Percentiles rank a stretch among this genome's conserved stretches.
These are phyloP conservation scores for Liquidambar formosana DNA, from an alignment of 164 flowering plant genomes.

Conservation along the genomic window DNA sequence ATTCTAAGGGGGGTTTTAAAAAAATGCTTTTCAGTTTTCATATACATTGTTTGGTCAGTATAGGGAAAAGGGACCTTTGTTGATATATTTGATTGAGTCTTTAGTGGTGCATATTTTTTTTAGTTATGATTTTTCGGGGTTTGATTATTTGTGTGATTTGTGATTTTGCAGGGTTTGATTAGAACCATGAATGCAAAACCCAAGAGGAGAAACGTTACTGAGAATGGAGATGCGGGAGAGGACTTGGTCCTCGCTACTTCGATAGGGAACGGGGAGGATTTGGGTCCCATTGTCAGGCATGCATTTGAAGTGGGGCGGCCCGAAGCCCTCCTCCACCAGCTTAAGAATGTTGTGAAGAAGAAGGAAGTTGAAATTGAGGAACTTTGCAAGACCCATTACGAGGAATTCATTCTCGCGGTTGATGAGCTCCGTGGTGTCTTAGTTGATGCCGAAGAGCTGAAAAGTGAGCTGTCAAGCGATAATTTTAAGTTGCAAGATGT, in stretches of 20 bases:
- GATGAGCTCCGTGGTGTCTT: conserved; percentile 95
- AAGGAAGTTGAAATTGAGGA: conserved; percentile 96
- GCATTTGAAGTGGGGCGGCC: conserved; percentile 86
- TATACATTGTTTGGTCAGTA: too few relatives aligned
- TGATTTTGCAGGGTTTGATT: too few relatives aligned
- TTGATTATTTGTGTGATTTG: too few relatives aligned
- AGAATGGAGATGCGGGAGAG: conserved; percentile 78
- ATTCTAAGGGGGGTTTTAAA: too few relatives aligned
- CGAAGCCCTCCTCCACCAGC: conserved; percentile 73
- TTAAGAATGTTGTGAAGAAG: conserved; percentile 68
- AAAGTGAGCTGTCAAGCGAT: conserved; percentile 68
- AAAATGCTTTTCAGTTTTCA: too few relatives aligned
- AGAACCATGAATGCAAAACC: conserved; percentile 59
- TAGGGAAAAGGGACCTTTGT: too few relatives aligned
- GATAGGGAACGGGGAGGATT: conserved; percentile 81
- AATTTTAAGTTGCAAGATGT: conserved; percentile 79
- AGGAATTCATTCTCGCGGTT: conserved; percentile 87
- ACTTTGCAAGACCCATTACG: conserved; percentile 87
- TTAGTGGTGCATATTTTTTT: too few relatives aligned
- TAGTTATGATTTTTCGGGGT: too few relatives aligned
- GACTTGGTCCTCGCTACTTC: conserved; percentile 70
- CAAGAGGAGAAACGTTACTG: conserved; percentile 56
- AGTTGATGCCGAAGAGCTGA: conserved; percentile 92
- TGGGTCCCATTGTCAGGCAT: conserved; percentile 77
- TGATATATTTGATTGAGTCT: too few relatives aligned